Base-by-base conservation (phyloP, 2,329 filamentous ascomycete species). In the Coleophoma crateriformis region DNA sequence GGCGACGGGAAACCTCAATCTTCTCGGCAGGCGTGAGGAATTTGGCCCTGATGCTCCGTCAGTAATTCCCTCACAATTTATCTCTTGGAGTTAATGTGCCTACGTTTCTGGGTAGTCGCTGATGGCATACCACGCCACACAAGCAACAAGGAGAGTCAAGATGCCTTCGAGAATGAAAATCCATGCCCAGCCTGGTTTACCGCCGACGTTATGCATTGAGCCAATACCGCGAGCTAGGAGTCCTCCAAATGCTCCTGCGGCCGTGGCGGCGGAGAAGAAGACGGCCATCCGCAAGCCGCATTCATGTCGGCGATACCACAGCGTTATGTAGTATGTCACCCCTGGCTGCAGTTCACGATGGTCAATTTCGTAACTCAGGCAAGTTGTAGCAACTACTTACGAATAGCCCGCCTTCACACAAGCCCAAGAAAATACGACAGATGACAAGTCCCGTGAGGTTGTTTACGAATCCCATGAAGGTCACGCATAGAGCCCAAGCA, bases 261-360 rank as follows among this genome's bases (percentile, higher is more conserved):
- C 64, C 0, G 74, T 75, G 32, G 75, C 75, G 2, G 75, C 73
- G 7, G 73, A 77, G 62, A 78, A 79, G 67, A 84, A 83, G 45
- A 83, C 70, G 4, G 79, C 78, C 70, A 82, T 82, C 20, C 78
- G 74, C 27, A 77, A 71, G 47, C 76, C 74, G 48, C 75, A 79
- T 60, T 85, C 81, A 54, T 77, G 70, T 33, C 77, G 70, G 43
- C 69, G 70, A 62, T 81, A 83, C 76, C 74, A 81, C 62, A 74
- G 71, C 14, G 75, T 76, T 56, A 79, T 75, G 57, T 76, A 79
- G 7, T 69, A 71, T 4, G 71, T 71, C 19, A 33, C 38, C 3
- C 40, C 43, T 6, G 41, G 41, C 41, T 44, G 7, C 27, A n/a
- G 27, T 27, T 7, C 27, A 27, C 27, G 6, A 27, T 27, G 27